These are phyloP conservation scores for Exophiala dermatitidis DNA, from an alignment of 2,329 filamentous ascomycete species.

Conservation along the genomic window DNA sequence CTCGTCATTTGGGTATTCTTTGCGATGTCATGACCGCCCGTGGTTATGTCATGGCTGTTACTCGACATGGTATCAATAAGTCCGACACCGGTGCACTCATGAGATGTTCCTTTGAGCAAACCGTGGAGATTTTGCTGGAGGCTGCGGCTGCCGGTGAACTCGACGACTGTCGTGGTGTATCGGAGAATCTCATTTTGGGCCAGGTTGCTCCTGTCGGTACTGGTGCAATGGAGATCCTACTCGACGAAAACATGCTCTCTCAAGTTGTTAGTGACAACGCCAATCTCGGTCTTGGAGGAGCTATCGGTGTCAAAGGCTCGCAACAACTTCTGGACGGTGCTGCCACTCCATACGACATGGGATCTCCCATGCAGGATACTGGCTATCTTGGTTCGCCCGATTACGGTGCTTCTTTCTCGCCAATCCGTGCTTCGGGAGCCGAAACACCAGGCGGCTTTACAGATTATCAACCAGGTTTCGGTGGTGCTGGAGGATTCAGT, in stretches of 20 bases:
- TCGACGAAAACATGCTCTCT: slow-evolving; percentile 92
- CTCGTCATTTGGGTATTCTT: slow-evolving; percentile 88
- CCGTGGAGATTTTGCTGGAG: slow-evolving; percentile 94
- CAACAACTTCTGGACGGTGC: slow-evolving; percentile 56
- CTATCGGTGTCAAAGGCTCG: slow-evolving; percentile 60
- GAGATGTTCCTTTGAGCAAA: slow-evolving; percentile 99
- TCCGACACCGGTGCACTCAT: slow-evolving; percentile 96
- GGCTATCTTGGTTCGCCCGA: slow-evolving; percentile 56
- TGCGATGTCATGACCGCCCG: slow-evolving; percentile 98
- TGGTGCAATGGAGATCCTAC: slow-evolving; percentile 85
- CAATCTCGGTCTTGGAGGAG: slow-evolving; percentile 72
- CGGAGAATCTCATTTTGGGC: slow-evolving; percentile 96
- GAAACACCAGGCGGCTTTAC: slow-evolving; percentile 53
- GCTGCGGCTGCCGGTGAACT: slow-evolving; percentile 90
- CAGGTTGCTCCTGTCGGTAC: slow-evolving; percentile 97
- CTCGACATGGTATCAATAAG: slow-evolving; percentile 96
- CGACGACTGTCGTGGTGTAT: slow-evolving; percentile 95
- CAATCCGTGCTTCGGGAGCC: slow-evolving; percentile 63
- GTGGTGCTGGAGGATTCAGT: slow-evolving; percentile 52
- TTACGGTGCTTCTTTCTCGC: slow-evolving; percentile 60
- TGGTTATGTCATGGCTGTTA: slow-evolving; percentile 90
- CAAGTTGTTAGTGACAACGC: slow-evolving; percentile 91
- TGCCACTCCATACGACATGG: slow-evolving; percentile 83
- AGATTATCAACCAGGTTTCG: slow-evolving; percentile 64
- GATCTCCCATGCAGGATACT: slow-evolving; percentile 56